Base-by-base conservation (phyloP, 768 basidiomycete species). In the Auriscalpium vulgare region DNA sequence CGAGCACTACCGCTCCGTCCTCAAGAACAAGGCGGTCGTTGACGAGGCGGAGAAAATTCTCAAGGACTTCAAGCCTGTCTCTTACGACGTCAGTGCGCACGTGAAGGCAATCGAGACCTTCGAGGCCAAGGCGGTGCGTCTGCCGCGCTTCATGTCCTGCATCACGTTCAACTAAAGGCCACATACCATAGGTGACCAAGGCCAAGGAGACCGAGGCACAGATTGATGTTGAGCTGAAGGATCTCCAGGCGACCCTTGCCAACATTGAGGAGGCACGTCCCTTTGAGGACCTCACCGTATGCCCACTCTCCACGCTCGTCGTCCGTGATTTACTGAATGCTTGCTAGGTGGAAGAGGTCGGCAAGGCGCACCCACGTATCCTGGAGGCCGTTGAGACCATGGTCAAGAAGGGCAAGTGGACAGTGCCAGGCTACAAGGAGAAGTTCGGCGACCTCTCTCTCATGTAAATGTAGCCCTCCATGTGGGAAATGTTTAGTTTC, bases 401-500 rank as follows among this genome's bases (percentile, higher is more conserved):
- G 93, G 72, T 97, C 61, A 85, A 88, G 82, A 94, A 97, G 77
- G 95, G 95, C 73, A 97, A 97, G 78, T 97, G 92, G 88, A 92
- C 88, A 66, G 95, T 97, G 56, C 95, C 95, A 66, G 95, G 88
- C 38, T 91, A 91, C 83, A 86, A 90, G 79, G 93, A 95, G 82
- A 95, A 95, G 78, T 95, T 94, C 71, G 93, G 93, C 68, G 91
- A 95, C 71, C 83, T 95, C 72, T 87, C 90, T 59, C 77, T 95
- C 69, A 84, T 94, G 84, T 95, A 89, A 78, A 37, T 29, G 4
- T 50, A 47, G 61, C 55, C 52, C 21, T 57, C 40, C 34, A 29
- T 49, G 29, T 46, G 19, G 29, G 34, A 11, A n/a, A 14, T 29
- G 50, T 53, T 53, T 53, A 54, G 45, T 17, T 47, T 10, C 37